Evolutionary conservation across 306 rosid species (phyloP), one percentile per base, ranked within the genome.

Genomic region (Sicyos edulis): DNA sequence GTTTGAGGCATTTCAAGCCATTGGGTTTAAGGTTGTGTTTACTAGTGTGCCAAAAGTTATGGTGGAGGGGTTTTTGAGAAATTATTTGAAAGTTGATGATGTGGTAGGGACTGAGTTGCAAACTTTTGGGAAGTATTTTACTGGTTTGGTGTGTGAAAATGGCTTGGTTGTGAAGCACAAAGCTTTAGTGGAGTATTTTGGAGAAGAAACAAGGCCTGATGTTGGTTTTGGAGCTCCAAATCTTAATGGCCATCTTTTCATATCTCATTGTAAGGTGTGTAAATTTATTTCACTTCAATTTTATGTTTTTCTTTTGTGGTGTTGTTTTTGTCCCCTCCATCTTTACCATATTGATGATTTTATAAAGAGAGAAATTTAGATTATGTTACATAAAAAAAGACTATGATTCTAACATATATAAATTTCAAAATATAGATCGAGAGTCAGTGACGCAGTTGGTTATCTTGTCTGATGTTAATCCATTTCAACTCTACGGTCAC

Each of bases 241-340:
- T 82, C 76, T 81, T 49, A 82, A 82, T 73, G 95, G 89, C 29
- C 88, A 79, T 76, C 91, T 78, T 75, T 84, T 89, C 71, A 69
- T 89, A 55, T 89, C 97, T 40, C 83, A 76, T 45, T 89, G 97
- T 89, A 85, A 92, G 97, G 96, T 92, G 84, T 37, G 42, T 6
- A 4, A 4, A 37, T 37, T 37, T 37, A 37, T 37, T 37, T 4
- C 42, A 37, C 42, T 37, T 37, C 29, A 26, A 26, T 26, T 26
- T 26, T 26, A 26, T 26, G 29, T 26, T 26, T 26, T 26, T 1
- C 3, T 26, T 26, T 26, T 26, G 29, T 26, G 29, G 29, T 1
- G 29, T 26, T 26, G 29, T 26, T 3, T 26, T 26, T 26, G 29
- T 26, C 29, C 29, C 29, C 29, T 3, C 29, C 29, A 26, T 26